Base-by-base conservation (phyloP, 768 basidiomycete species). In the Kwoniella dejecticola region DNA sequence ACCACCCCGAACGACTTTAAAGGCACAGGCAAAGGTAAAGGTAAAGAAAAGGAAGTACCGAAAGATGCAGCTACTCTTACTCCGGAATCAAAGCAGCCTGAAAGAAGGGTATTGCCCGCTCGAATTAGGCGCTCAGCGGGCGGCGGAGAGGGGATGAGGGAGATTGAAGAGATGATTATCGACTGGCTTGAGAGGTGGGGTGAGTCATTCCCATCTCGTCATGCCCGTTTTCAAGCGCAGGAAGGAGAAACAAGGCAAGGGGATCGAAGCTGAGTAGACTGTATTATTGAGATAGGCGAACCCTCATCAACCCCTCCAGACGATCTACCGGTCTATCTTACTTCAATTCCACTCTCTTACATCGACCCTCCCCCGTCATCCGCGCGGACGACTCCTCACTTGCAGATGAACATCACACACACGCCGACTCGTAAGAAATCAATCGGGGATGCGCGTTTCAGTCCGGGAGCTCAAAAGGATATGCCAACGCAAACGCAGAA, bases 151-250 rank as follows among this genome's bases (percentile, higher is more conserved):
- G 89, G 91, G 57, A 87, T 80, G 62, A 86, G 87, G 75, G 89
- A 90, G 75, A 83, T 87, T 17, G 91, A 94, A 81, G 69, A 86
- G 56, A 87, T 90, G 85, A 89, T 94, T 76, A 79, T 91, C 65
- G 90, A 92, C 68, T 88, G 87, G 64, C 83, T 88, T 70, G 85
- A 86, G 52, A 64, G 77, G 24, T 80, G 85, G 85, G 79, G 87
- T 86, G 82, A 81, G 91, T 91, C 76, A 17, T 26, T 36, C 33
- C 7, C 15, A 36, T 36, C 33, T 36, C 15, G 15, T n/a, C n/a
- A n/a, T n/a, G n/a, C n/a, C n/a, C n/a, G n/a, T n/a, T n/a, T n/a
- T n/a, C n/a, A n/a, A n/a, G n/a, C n/a, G n/a, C n/a, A n/a, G n/a
- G n/a, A n/a, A n/a, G n/a, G n/a, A n/a, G n/a, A n/a, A n/a, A n/a